Percentiles rank a stretch among this genome's conserved stretches.
Conservation (phyloP, 164 flowering plant species). For the Houttuynia cordata region DNA sequence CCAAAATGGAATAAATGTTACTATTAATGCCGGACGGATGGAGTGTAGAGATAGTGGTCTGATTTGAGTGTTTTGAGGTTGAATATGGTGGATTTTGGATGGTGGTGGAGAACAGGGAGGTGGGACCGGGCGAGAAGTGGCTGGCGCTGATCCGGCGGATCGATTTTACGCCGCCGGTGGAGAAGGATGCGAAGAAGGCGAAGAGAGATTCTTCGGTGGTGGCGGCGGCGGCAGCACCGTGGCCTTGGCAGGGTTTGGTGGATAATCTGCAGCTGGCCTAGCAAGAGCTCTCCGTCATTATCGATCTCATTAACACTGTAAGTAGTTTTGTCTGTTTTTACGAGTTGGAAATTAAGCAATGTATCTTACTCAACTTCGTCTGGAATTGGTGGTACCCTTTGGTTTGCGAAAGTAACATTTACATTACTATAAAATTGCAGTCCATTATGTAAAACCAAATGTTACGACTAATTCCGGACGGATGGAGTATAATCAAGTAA, state of each 20-base stretch:
- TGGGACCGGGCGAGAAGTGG: conserved; percentile 71
- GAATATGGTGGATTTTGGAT: neutral
- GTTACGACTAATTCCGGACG: too few species aligned
- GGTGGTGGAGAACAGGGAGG: conserved; percentile 29
- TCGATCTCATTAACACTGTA: conserved; percentile 57
- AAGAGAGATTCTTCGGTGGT: conserved; percentile 51
- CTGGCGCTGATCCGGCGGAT: conserved; percentile 64
- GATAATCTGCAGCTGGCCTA: conserved; percentile 80
- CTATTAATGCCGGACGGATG: too few species aligned
- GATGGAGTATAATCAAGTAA: too few species aligned
- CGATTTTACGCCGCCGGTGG: conserved; percentile 82
- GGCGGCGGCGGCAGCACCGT: conserved; percentile 27
- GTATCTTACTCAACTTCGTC: too few species aligned
- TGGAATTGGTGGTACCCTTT: too few species aligned
- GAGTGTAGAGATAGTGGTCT: neutral
- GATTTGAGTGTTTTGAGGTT: neutral
- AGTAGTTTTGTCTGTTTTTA: neutral
- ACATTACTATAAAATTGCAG: too few species aligned
- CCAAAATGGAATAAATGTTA: too few species aligned
- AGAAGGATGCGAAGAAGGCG: conserved; percentile 73
- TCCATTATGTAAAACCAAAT: too few species aligned
- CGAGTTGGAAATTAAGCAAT: neutral
- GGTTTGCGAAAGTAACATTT: too few species aligned
- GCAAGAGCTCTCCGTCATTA: conserved; percentile 82
- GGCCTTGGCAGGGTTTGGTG: conserved; percentile 82